Conservation (phyloP, 2,329 filamentous ascomycete genomes). For the Alternaria solani region DNA sequence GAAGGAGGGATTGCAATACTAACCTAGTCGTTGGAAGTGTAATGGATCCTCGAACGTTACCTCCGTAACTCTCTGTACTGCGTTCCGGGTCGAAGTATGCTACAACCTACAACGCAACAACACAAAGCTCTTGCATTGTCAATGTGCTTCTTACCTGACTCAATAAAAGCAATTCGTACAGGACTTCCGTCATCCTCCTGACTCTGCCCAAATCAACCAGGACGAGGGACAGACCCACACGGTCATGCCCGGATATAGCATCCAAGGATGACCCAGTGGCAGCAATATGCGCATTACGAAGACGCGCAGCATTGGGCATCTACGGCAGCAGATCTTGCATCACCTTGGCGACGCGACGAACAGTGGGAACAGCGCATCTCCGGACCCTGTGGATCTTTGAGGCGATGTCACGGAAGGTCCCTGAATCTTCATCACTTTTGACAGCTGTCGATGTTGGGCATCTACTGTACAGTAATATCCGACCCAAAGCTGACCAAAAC, state of each 20-base stretch:
- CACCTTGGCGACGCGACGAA: slow-evolving; percentile 9
- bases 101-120: neutral
- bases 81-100: neutral
- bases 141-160: neutral
- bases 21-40: too few relatives aligned
- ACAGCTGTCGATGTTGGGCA: slow-evolving; percentile 7
- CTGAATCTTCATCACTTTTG: neutral
- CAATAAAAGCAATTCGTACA: neutral
- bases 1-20: neutral
- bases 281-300: slow-evolving; percentile 7
- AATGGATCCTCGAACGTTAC: too few relatives aligned
- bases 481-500: neutral
- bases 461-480: neutral
- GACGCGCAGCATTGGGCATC: slow-evolving; percentile 13
- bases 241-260: slow-evolving; percentile 7
- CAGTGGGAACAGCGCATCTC: slow-evolving; percentile 8
- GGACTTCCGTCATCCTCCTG: neutral
- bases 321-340: slow-evolving; percentile 11
- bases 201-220: neutral
- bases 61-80: neutral
- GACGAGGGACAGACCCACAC: neutral
- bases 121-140: neutral
- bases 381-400: slow-evolving; percentile 11
- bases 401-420: neutral
- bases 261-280: slow-evolving; percentile 8